Conservation (phyloP, 768 basidiomycete species). For the Daedalea quercina region DNA sequence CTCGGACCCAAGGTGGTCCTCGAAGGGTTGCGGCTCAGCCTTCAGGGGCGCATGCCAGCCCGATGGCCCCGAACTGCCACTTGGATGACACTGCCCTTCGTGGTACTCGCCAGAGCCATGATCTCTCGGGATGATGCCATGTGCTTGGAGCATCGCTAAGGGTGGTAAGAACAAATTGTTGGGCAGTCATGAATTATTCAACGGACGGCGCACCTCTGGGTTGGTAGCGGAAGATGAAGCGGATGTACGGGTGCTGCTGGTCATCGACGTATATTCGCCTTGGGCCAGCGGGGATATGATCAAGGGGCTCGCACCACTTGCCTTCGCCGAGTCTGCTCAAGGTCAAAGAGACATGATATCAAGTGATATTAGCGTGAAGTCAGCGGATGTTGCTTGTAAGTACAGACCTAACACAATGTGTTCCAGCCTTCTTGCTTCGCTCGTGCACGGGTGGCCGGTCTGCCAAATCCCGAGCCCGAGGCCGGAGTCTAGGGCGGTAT, state of each 20-base stretch:
- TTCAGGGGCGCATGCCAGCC: too few species aligned
- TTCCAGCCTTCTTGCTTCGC: constrained; percentile 15
- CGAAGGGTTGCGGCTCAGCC: too few species aligned
- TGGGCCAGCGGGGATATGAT: not conserved
- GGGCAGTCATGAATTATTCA: not conserved
- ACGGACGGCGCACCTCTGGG: constrained; percentile 5
- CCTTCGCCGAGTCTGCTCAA: not conserved
- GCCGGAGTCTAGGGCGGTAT: not conserved
- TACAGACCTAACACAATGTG: constrained; percentile 10
- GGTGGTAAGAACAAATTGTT: not conserved
- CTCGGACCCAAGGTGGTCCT: too few species aligned
- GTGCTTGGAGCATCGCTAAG: constrained; percentile 4
- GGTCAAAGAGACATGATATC: too few species aligned
- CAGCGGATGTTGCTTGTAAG: too few species aligned
- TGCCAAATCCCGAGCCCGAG: not conserved
- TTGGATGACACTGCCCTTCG: too few species aligned
- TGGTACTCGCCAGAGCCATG: not conserved
- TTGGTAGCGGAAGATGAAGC: constrained; percentile 14
- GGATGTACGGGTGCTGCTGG: not conserved
- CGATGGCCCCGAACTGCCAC: too few species aligned
- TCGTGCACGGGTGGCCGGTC: constrained; percentile 8
- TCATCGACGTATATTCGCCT: constrained; percentile 2
- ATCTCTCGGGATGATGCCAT: constrained; percentile 7
- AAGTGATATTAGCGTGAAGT: too few species aligned
- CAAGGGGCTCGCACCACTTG: not conserved